Evolutionary conservation across 441 rosid genomes (phyloP), one percentile per base, ranked within the genome.

Genomic region (Pelargonium citronellum): DNA sequence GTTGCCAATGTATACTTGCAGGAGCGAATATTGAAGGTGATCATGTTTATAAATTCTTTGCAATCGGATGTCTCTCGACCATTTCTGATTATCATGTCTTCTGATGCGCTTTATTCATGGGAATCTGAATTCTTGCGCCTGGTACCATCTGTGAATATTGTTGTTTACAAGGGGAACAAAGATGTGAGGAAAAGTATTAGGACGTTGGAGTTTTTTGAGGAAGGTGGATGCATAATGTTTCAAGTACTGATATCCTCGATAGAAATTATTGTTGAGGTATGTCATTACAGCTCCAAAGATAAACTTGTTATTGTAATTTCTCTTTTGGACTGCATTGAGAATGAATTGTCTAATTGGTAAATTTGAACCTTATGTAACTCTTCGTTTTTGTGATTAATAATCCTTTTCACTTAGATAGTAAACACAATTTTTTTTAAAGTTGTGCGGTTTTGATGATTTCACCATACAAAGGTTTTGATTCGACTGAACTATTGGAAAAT

Each of bases 181-280:
- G 81, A 79, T 74, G 16, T 74, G 64, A 79, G 87, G 62, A 69
- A 67, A 78, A 44, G 64, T 63, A 80, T 84, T 41, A 78, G 86
- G 77, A 75, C 78, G 44, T 53, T 83, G 64, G 88, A 85, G 76
- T 82, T 83, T 57, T 70, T 43, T 53, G 81, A 66, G 70, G 82
- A 75, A 79, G 79, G 80, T 65, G 83, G 79, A 64, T 72, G 72
- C 60, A 44, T 83, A 68, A 81, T 84, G 84, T 80, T 80, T 79
- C 85, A 86, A 71, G 83, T 80, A 15, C 85, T 87, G 46, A 49
- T 86, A 70, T 83, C 88, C 58, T 67, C 86, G 9, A 83, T 82
- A 44, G 88, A 84, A 71, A 75, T 78, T 79, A 22, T 84, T 51
- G 75, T 75, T 13, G 86, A 87, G 92, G 92, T 87, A 80, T 74